Percentiles rank a stretch among this genome's conserved stretches.
Evolutionary conservation across 2,329 filamentous ascomycete genomes (phyloP).

Genomic region (Leptographium procerum): DNA sequence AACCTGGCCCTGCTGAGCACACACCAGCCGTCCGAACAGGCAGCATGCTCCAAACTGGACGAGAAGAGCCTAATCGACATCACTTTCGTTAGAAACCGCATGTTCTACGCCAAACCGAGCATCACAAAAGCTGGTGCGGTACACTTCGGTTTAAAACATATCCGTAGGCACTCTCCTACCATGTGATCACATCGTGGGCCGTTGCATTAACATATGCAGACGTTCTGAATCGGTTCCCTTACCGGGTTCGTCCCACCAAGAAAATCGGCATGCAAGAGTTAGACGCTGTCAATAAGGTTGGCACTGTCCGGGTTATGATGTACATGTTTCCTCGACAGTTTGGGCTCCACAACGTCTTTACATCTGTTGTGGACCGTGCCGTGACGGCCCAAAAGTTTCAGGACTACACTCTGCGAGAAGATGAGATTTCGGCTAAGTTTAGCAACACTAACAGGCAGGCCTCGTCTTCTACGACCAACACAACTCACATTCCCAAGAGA

Average conservation of each 20-base stretch:
- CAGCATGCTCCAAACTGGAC: not conserved
- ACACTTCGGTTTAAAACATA: conserved; percentile 65
- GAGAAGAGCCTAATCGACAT: conserved; percentile 45
- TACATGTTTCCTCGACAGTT: conserved; percentile 93
- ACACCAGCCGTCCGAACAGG: not conserved
- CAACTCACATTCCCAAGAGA: conserved; percentile 46
- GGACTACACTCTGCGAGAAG: conserved; percentile 76
- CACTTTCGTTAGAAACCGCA: conserved; percentile 66
- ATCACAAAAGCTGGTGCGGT: conserved; percentile 58
- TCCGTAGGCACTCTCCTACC: conserved; percentile 43
- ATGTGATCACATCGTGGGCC: not conserved
- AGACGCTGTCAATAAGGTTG: conserved; percentile 25
- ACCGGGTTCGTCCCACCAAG: conserved; percentile 25
- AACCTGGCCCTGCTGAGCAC: not conserved
- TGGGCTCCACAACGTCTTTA: conserved; percentile 85
- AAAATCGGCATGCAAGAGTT: not conserved
- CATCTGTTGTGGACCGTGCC: conserved; percentile 48
- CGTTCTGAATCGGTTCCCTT: conserved; percentile 61
- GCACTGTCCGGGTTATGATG: conserved; percentile 67
- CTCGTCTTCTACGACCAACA: conserved; percentile 17
- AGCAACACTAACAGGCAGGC: conserved; percentile 15
- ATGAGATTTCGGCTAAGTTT: conserved; percentile 52
- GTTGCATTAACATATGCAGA: conserved; percentile 40
- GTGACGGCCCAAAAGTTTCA: conserved; percentile 65
- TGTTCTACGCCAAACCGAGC: conserved; percentile 71